Evolutionary conservation across 2,329 filamentous ascomycete species (phyloP).

Genomic region (Fusarium albidum): DNA sequence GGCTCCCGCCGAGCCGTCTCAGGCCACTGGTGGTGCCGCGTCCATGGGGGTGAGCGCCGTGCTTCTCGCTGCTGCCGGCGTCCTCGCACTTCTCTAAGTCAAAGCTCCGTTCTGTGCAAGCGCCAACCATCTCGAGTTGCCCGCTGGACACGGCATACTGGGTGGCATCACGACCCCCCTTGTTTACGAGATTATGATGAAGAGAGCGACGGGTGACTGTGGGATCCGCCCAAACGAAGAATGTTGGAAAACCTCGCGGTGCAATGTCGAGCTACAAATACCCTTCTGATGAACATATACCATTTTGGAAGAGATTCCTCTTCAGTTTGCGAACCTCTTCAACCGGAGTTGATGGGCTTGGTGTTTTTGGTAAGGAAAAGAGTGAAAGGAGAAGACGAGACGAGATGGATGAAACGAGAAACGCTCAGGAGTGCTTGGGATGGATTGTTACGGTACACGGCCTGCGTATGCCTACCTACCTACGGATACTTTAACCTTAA

Average conservation of each 20-base stretch:
- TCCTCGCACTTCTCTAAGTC: conserved; percentile 47
- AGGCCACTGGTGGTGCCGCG: conserved; percentile 41
- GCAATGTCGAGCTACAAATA: conserved; percentile 38
- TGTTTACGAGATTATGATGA: conserved; percentile 45
- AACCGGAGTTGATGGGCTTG: conserved; percentile 40
- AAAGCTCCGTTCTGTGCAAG: conserved; percentile 38
- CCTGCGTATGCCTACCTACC: conserved; percentile 26
- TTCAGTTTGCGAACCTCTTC: conserved; percentile 31
- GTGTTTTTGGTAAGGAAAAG: conserved; percentile 35
- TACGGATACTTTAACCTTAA: conserved; percentile 33
- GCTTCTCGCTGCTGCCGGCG: conserved; percentile 47
- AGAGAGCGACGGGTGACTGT: conserved; percentile 29
- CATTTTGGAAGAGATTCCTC: conserved; percentile 25
- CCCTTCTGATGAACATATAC: conserved; percentile 39
- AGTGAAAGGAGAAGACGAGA: conserved; percentile 28
- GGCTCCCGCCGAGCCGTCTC: conserved; percentile 29
- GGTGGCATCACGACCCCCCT: conserved; percentile 42
- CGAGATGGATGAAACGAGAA: conserved; percentile 28
- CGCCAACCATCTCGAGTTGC: conserved; percentile 16
- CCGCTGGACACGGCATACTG: conserved; percentile 23
- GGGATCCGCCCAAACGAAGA: conserved; percentile 15
- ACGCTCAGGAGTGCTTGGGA: conserved; percentile 35
- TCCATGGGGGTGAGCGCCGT: conserved; percentile 47
- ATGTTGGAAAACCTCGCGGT: conserved; percentile 22
- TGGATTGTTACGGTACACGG: conserved; percentile 29